Evolutionary conservation across 2,329 filamentous ascomycete species (phyloP), one percentile per base, ranked within the genome.

Genomic region (Ceratocystis ficicola): DNA sequence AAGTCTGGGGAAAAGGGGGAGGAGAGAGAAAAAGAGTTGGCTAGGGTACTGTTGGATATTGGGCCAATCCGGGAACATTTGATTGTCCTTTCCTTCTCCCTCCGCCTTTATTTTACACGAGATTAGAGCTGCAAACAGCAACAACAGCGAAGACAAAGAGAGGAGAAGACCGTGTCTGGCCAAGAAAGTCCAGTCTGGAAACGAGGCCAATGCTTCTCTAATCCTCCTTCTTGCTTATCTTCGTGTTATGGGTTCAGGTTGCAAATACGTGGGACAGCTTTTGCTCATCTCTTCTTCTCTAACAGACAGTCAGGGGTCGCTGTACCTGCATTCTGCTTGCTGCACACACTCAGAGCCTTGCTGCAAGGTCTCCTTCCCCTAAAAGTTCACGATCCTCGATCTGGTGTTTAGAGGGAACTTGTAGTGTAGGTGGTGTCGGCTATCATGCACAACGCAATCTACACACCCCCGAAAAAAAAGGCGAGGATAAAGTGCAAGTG

Each of bases 321-420:
- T 36, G 55, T 59, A 59, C 55, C 55, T 59, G 55, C 55, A 59
- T 10, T 22, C 48, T 25, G 48, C 20, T 25, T 36, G 55, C 55
- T 59, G 55, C 55, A 36, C 15, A 15, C 48, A 52, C 48, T 52
- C 48, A 22, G 48, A 20, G 48, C 48, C 48, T 41, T n/a, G 48
- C 48, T 52, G 48, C 48, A 52, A 25, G 48, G 7, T 25, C 36
- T 41, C 10, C 36, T 41, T 41, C 36, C 36, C 36, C 22, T 15
- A 52, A 8, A 59, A 59, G 55, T 36, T 59, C 55, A 59, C 55
- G 55, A 59, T 59, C 55, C 55, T 59, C 28, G 28, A 36, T 30
- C 30, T 59, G 55, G 55, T 59, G 55, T 59, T 59, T 28, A 36
- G 55, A 36, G 28, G 22, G 17, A 59, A 20, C 25, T 59, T 59